phyloP scores from a whole-genome alignment of 106 monocot species.

The Dendrobium nobile region DNA sequence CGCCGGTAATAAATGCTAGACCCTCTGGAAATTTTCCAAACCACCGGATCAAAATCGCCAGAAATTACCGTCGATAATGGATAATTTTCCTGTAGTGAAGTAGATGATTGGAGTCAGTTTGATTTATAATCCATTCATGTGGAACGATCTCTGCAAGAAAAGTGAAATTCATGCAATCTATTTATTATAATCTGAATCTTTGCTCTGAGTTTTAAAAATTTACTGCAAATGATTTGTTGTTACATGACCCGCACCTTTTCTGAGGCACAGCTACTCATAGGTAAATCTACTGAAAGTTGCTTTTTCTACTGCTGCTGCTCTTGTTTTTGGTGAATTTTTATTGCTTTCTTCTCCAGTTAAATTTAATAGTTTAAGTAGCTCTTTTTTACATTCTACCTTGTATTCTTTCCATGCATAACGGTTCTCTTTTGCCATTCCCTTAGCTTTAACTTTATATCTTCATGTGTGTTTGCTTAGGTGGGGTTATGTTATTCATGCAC shows the following conservation, averaged over 20 bases:
- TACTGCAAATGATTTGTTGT: not conserved
- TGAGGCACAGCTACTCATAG: too few species aligned
- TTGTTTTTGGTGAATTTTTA: not conserved
- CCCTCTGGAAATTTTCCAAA: too few species aligned
- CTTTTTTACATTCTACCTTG: not conserved
- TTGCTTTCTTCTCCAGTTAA: not conserved
- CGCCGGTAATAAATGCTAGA: too few species aligned
- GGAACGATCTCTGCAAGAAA: too few species aligned
- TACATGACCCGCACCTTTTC: not conserved
- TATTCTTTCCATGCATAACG: slow-evolving; percentile 4
- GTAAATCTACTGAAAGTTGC: not conserved
- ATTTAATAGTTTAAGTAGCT: not conserved
- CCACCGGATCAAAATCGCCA: too few species aligned
- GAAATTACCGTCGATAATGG: too few species aligned
- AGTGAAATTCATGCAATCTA: too few species aligned
- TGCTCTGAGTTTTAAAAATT: too few species aligned
- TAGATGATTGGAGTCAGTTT: too few species aligned
- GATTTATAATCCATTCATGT: too few species aligned
- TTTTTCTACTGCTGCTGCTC: not conserved
- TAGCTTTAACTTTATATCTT: not conserved
- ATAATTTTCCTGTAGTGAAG: too few species aligned
- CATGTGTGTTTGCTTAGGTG: not conserved
- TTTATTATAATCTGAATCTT: too few species aligned
- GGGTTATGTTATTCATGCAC: not conserved
- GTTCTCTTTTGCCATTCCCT: not conserved